These are phyloP conservation scores for Physcomitrium patens DNA, from an alignment of 225 moss, liverwort and hornwort genomes.

Conservation along the genomic window DNA sequence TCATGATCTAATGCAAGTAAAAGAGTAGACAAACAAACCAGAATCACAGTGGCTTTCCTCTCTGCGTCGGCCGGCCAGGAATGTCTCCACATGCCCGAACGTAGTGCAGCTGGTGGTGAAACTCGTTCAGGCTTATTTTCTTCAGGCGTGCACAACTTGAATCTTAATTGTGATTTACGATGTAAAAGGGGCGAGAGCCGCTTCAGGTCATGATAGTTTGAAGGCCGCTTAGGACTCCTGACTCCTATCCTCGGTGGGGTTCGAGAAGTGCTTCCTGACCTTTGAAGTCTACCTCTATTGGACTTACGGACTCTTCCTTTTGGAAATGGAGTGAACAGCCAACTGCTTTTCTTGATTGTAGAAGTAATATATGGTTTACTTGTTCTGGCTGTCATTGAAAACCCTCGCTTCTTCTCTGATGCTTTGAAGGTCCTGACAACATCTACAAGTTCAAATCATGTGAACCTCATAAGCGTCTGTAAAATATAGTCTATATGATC, in stretches of 20 bases:
- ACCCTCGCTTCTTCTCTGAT: slow-evolving; percentile 8
- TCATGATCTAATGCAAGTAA: neutral
- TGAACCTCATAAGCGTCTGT: neutral
- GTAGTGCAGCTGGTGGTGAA: slow-evolving; percentile 25
- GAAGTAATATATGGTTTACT: slow-evolving; percentile 20
- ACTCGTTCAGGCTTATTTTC: slow-evolving; percentile 28
- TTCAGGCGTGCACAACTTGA: slow-evolving; percentile 24
- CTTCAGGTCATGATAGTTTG: slow-evolving; percentile 35
- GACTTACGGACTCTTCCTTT: slow-evolving; percentile 27
- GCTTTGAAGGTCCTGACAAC: slow-evolving; percentile 11
- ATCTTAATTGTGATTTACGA: slow-evolving; percentile 36
- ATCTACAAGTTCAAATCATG: slow-evolving; percentile 28
- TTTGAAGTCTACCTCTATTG: slow-evolving; percentile 25
- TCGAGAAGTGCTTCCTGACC: slow-evolving; percentile 9
- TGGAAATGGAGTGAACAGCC: slow-evolving; percentile 3
- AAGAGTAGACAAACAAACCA: slow-evolving; percentile 34
- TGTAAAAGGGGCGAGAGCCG: slow-evolving; percentile 31
- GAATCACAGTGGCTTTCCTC: slow-evolving; percentile 36
- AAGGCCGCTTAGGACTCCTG: slow-evolving; percentile 21
- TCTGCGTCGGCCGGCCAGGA: slow-evolving; percentile 32
- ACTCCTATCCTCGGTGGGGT: neutral
- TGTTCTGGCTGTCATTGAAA: slow-evolving; percentile 36
- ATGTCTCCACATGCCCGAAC: slow-evolving; percentile 29
- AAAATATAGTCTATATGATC: neutral
- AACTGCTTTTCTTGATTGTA: slow-evolving; percentile 22